phyloP scores from a whole-genome alignment of 2,329 filamentous ascomycete species.

The Fusarium foetens region DNA sequence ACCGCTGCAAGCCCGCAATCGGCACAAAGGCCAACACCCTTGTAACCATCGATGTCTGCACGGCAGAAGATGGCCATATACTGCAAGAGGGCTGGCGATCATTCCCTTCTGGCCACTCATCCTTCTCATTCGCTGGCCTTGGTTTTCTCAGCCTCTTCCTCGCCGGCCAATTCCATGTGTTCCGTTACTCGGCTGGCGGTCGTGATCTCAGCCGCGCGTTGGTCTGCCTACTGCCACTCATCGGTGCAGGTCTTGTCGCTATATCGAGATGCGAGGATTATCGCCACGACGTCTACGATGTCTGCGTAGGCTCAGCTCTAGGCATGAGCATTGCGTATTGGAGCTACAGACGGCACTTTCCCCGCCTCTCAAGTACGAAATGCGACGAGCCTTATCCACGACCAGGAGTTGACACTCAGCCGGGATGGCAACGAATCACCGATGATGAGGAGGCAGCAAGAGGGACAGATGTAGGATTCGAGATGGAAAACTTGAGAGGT shows the following conservation, averaged over 20 bases:
- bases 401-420: constrained; percentile 51
- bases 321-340: constrained; percentile 71
- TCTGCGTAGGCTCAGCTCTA: constrained; percentile 68
- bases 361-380: constrained; percentile 59
- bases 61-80: constrained; percentile 72
- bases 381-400: constrained; percentile 68
- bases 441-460: constrained; percentile 64
- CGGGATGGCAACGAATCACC: constrained; percentile 57
- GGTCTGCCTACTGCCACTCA: constrained; percentile 66
- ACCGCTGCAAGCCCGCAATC: constrained; percentile 79
- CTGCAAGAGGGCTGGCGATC: constrained; percentile 87
- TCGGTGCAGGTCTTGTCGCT: constrained; percentile 74
- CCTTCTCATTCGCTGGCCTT: constrained; percentile 81
- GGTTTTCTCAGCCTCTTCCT: constrained; percentile 79
- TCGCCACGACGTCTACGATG: constrained; percentile 76
- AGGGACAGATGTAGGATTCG: constrained; percentile 52
- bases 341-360: constrained; percentile 74
- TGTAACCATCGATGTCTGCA: constrained; percentile 77
- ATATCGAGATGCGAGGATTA: constrained; percentile 77
- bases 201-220: constrained; percentile 67
- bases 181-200: constrained; percentile 55
- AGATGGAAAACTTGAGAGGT: constrained; percentile 46
- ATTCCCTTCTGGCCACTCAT: constrained; percentile 83
- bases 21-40: constrained; percentile 61
- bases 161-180: constrained; percentile 72